These are phyloP conservation scores for Paulownia fortunei DNA, from an alignment of 257 asterid genomes.

Conservation along the genomic window DNA sequence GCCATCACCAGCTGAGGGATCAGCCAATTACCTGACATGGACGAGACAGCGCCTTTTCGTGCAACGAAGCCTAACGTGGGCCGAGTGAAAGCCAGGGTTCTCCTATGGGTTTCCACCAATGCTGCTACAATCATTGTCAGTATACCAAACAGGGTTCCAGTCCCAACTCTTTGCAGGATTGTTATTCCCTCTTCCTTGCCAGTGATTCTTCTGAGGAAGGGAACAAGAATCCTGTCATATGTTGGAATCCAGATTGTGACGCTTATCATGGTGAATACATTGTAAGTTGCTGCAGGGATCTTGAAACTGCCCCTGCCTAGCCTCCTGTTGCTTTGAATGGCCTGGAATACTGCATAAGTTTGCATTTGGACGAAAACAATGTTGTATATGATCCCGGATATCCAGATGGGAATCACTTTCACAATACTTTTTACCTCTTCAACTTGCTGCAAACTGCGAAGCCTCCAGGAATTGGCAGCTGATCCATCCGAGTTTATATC, in stretches of 20 bases:
- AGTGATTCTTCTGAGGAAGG: not conserved
- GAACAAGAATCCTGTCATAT: not conserved
- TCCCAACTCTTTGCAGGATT: not conserved
- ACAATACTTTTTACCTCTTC: conserved; percentile 37
- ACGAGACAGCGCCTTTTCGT: conserved; percentile 32
- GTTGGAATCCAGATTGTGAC: not conserved
- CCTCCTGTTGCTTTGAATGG: not conserved
- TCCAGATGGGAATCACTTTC: conserved; percentile 40
- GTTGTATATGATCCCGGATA: conserved; percentile 28
- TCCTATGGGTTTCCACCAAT: not conserved
- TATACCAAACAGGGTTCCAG: not conserved
- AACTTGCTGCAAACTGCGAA: conserved; percentile 36
- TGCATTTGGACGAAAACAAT: not conserved
- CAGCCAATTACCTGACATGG: conserved; percentile 45
- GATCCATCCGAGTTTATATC: conserved; percentile 26
- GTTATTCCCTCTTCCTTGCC: not conserved
- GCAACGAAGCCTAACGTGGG: conserved; percentile 30
- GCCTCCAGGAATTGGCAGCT: conserved; percentile 29
- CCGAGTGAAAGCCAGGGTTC: not conserved
- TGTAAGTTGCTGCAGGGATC: not conserved
- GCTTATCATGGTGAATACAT: not conserved
- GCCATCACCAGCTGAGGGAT: conserved; percentile 38
- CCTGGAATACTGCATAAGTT: not conserved
- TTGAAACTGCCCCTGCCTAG: not conserved
- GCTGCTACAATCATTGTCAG: not conserved